Evolutionary conservation across 331 rosid genomes (phyloP), one percentile per base, ranked within the genome.

Genomic region (Stylosanthes scabra): DNA sequence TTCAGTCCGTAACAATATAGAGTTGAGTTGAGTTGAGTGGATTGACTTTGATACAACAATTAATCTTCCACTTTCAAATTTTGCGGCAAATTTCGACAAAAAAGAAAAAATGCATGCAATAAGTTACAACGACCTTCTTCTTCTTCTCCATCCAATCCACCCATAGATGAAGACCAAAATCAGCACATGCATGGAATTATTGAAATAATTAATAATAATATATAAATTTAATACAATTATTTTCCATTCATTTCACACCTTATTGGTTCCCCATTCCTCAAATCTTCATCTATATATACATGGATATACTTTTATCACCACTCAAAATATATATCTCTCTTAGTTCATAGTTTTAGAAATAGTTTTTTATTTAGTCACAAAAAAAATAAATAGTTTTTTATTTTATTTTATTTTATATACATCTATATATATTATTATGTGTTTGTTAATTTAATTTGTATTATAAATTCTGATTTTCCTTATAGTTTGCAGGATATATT

Each of bases 81-180:
- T 10, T 47, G 55, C 82, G 82, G 78, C 78, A n/a, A 7, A 7
- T 7, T 54, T 57, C 11, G 40, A 58, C 58, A 44, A 31, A 20
- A 20, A 20, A 20, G n/a, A 20, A 20, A 20, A 3, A 31, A 2
- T 15, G 63, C 63, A 31, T 31, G 37, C 78, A 44, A 20, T 20
- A 20, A 71, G 62, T 39, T 66, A 9, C 6, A 58, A 58, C 52
- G 46, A 56, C 34, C 63, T 1, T 8, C 14, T 31, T 59, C 59
- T 31, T 31, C 37, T 31, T 31, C 37, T 31, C 3, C 37, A n/a
- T 31, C 37, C 3, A 31, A 31, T 5, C 50, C 4, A 28, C 40
- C 61, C 59, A 29, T 56, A 47, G 54, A 66, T 2, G 50, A 9
- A 56, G 46, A 66, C 59, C 54, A 39, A 0, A 0, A 46, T 14